Evolutionary conservation across 2,329 filamentous ascomycete genomes (phyloP).

Genomic region (Bisporella sp.): DNA sequence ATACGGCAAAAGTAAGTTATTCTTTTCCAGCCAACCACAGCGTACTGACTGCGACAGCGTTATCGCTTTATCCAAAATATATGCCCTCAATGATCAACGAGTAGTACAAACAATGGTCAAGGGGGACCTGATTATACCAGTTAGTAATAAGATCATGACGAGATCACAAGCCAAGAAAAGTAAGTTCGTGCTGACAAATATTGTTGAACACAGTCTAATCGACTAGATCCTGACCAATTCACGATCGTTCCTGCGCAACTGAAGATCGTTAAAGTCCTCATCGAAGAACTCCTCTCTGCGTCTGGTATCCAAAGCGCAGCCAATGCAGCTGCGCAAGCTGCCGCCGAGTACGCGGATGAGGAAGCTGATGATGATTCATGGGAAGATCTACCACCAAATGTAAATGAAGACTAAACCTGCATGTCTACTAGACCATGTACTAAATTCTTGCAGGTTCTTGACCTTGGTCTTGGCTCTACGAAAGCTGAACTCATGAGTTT

Average conservation of each 20-base stretch:
- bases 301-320: constrained; percentile 58
- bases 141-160: constrained; percentile 83
- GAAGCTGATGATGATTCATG: constrained; percentile 75
- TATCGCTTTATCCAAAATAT: constrained; percentile 87
- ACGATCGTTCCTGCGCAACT: constrained; percentile 81
- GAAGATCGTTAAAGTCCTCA: constrained; percentile 93
- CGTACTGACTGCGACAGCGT: constrained; percentile 50
- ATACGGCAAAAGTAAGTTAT: constrained; percentile 84
- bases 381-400: constrained; percentile 71
- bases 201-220: constrained; percentile 15
- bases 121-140: constrained; percentile 79
- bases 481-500: constrained; percentile 78
- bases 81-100: constrained; percentile 76
- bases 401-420: background rate
- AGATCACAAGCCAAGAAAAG: constrained; percentile 81
- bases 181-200: constrained; percentile 33
- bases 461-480: constrained; percentile 63
- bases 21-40: background rate
- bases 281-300: constrained; percentile 83
- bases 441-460: constrained; percentile 48
- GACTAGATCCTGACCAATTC: constrained; percentile 75
- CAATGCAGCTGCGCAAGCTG: constrained; percentile 43
- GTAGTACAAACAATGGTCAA: constrained; percentile 77
- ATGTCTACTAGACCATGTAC: background rate
- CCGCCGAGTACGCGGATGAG: constrained; percentile 43